Percentiles rank a stretch among this genome's conserved stretches.
These are phyloP conservation scores for Sphaerosporella brunnea DNA, from an alignment of 495 filamentous ascomycete species.

Conservation along the genomic window DNA sequence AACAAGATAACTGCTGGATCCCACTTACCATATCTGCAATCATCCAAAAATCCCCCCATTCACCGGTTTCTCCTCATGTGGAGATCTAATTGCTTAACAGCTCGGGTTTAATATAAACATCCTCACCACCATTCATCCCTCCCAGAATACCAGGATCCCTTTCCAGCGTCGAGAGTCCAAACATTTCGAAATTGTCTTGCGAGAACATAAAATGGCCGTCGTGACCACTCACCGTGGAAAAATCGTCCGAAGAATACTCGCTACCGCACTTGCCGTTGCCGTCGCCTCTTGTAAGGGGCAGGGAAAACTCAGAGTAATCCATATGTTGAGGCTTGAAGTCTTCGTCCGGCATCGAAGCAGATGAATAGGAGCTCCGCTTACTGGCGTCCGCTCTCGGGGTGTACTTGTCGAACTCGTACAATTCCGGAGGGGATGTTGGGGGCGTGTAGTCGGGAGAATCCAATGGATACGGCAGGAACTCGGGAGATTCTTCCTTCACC, in stretches of 20 bases:
- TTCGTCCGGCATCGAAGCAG: neutral
- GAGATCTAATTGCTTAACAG: constrained; percentile 18
- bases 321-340: neutral
- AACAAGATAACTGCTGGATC: too few relatives aligned
- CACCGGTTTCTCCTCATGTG: too few relatives aligned
- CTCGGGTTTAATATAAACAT: constrained; percentile 26
- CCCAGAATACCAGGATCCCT: constrained; percentile 23
- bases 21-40: too few relatives aligned
- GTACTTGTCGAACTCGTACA: constrained; percentile 21
- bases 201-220: constrained; percentile 20
- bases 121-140: constrained; percentile 13
- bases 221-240: neutral
- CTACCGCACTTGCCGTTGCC: neutral
- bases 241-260: constrained; percentile 3
- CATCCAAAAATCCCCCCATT: too few relatives aligned
- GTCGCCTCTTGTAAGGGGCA: neutral
- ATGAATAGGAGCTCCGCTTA: neutral
- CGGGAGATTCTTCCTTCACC: constrained; percentile 11
- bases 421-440: constrained; percentile 20
- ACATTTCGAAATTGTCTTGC: constrained; percentile 21
- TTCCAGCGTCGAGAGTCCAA: constrained; percentile 24
- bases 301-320: neutral
- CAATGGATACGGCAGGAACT: constrained; percentile 7
- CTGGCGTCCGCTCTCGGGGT: neutral
- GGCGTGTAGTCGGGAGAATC: constrained; percentile 16